These are phyloP conservation scores for Albophoma yamanashiensis DNA, from an alignment of 2,329 filamentous ascomycete genomes.

Conservation along the genomic window DNA sequence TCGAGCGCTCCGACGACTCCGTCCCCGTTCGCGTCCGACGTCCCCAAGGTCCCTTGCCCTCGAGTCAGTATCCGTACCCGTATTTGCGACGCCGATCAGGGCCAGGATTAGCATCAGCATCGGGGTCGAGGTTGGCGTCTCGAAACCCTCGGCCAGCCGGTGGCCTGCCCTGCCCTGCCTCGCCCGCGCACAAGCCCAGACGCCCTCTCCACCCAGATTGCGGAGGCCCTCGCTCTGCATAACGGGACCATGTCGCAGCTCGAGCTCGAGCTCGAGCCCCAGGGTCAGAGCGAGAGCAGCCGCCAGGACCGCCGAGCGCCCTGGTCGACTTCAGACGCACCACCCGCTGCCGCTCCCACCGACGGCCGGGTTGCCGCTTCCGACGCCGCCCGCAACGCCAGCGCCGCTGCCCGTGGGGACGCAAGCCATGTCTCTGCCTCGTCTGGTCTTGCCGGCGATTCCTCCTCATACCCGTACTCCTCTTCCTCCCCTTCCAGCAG, in stretches of 20 bases:
- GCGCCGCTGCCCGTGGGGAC: background rate
- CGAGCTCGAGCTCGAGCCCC: slow-evolving; percentile 22
- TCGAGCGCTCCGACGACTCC: background rate
- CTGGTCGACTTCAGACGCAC: background rate
- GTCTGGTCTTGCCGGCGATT: background rate
- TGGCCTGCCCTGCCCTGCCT: background rate
- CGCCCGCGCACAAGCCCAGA: background rate
- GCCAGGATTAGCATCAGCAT: slow-evolving; percentile 12
- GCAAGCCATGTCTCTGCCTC: background rate
- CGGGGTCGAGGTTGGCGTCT: slow-evolving; percentile 18
- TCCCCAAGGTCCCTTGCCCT: background rate
- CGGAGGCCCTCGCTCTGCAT: slow-evolving; percentile 7
- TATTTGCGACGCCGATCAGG: slow-evolving; percentile 39
- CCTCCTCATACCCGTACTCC: slow-evolving; percentile 3
- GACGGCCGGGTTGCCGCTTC: background rate
- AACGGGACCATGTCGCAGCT: slow-evolving; percentile 40
- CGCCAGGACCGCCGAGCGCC: background rate
- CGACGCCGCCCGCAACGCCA: background rate
- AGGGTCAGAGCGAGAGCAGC: background rate
- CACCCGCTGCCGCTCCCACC: background rate
- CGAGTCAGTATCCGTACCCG: background rate
- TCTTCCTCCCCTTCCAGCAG: slow-evolving; percentile 10
- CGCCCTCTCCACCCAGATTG: slow-evolving; percentile 1
- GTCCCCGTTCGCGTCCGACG: background rate
- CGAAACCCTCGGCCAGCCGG: slow-evolving; percentile 18